Conservation (phyloP, 805 yeast genomes). For the Jamesozyma jinghongensis region DNA sequence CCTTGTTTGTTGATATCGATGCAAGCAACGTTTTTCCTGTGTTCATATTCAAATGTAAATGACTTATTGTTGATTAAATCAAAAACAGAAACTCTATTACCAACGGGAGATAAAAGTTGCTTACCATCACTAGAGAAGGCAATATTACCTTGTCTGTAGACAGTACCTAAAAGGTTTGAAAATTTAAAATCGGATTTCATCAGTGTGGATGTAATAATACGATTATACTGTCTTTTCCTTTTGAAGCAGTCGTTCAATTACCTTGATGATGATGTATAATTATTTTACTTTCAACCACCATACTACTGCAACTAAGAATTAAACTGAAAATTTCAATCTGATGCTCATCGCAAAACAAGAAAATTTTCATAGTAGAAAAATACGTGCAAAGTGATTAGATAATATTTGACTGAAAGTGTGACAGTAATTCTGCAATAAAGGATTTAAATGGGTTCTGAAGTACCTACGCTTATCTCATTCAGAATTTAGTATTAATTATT, state of each 20-base stretch:
- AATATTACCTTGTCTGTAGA: constrained; percentile 86
- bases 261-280: too few relatives aligned
- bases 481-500: too few relatives aligned
- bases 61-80: constrained; percentile 78
- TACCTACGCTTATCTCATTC: background rate
- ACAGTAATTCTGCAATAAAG: too few relatives aligned
- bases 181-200: constrained; percentile 90
- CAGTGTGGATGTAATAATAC: background rate
- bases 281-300: too few relatives aligned
- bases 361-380: background rate
- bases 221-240: too few relatives aligned
- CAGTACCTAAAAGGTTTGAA: constrained; percentile 87
- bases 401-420: too few relatives aligned
- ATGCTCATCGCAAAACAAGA: constrained; percentile 1
- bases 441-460: too few relatives aligned
- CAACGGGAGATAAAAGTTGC: constrained; percentile 80
- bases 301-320: too few relatives aligned
- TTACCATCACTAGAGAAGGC: constrained; percentile 82
- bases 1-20: constrained; percentile 79
- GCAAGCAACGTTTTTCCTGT: constrained; percentile 69
- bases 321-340: background rate
- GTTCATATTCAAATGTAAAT: constrained; percentile 87
- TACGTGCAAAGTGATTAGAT: too few relatives aligned
- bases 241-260: too few relatives aligned
- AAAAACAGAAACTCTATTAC: constrained; percentile 83